Conservation (phyloP, 805 yeast species). For the Wickerhamomyces tratensis region DNA sequence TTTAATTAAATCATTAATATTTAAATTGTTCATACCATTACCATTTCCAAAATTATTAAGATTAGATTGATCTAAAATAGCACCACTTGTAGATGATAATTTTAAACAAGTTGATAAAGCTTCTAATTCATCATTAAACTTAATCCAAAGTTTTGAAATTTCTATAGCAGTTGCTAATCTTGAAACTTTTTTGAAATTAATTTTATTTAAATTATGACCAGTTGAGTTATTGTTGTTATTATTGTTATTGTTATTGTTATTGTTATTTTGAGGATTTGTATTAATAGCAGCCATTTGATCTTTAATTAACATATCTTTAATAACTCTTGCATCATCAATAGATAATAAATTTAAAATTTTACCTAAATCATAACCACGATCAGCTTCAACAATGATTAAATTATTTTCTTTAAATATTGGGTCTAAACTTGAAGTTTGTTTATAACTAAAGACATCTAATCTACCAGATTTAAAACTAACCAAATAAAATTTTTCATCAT, state of each 20-base stretch:
- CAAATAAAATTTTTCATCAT: constrained; percentile 12
- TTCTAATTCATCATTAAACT: constrained; percentile 63
- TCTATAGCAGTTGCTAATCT: constrained; percentile 72
- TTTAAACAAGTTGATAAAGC: constrained; percentile 26
- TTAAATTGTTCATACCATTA: no score
- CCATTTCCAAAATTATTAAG: constrained; percentile 33
- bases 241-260: constrained; percentile 2
- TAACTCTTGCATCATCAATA: constrained; percentile 57
- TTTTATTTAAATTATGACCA: constrained; percentile 20
- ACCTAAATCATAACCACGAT: constrained; percentile 76
- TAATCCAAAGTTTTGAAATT: constrained; percentile 47
- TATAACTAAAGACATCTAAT: constrained; percentile 64
- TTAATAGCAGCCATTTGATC: constrained; percentile 39
- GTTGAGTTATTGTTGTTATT: constrained; percentile 28
- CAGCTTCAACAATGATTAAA: constrained; percentile 74
- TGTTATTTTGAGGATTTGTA: neutral
- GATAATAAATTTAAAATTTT: constrained; percentile 55
- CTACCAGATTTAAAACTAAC: constrained; percentile 77
- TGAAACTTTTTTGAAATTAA: constrained; percentile 23
- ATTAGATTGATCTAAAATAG: constrained; percentile 35
- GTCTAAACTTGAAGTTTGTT: constrained; percentile 19
- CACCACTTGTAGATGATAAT: neutral
- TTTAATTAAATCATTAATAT: constrained; percentile 30
- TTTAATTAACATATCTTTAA: constrained; percentile 66
- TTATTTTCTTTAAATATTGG: constrained; percentile 28